A percentile compares a stretch with the other conserved stretches of the same genome.
Evolutionary conservation across 176 grass and related monocot species (phyloP).

Genomic region (Phoenix dactylifera): DNA sequence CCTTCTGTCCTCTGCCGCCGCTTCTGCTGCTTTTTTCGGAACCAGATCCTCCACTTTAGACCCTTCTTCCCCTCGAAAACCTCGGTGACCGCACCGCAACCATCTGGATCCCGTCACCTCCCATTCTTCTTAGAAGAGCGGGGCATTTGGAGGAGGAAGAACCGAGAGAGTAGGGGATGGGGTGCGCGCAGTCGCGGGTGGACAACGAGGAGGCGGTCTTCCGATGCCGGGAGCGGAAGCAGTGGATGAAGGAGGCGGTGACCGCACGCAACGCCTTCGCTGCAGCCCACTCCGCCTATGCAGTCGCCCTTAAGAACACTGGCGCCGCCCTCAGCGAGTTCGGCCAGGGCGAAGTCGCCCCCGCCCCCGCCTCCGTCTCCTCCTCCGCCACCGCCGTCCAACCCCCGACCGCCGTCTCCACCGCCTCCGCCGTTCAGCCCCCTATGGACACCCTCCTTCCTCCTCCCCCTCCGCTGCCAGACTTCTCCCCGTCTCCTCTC

Average conservation of each 20-base stretch:
- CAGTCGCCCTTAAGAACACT: conserved; percentile 52
- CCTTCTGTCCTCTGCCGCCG: too few relatives aligned
- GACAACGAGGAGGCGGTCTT: conserved; percentile 87
- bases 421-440: neutral
- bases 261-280: conserved; percentile 77
- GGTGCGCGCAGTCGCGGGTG: conserved; percentile 91
- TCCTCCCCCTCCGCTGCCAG: conserved; percentile 37
- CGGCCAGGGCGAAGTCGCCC: conserved; percentile 46
- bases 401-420: neutral
- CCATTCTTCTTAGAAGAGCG: too few relatives aligned
- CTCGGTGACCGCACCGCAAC: too few relatives aligned
- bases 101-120: too few relatives aligned
- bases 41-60: too few relatives aligned
- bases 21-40: too few relatives aligned
- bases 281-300: conserved; percentile 70
- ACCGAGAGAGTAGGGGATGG: conserved; percentile 26
- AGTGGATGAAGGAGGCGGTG: conserved; percentile 68
- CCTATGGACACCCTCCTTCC: conserved; percentile 15
- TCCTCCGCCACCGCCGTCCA: neutral
- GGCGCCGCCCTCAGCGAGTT: conserved; percentile 83
- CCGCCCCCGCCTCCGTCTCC: neutral
- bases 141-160: too few relatives aligned
- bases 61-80: too few relatives aligned
- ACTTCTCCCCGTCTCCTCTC: conserved; percentile 76
- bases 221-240: conserved; percentile 78